These are phyloP conservation scores for Cladosporium sp. DNA, from an alignment of 2,329 filamentous ascomycete genomes.

Conservation along the genomic window DNA sequence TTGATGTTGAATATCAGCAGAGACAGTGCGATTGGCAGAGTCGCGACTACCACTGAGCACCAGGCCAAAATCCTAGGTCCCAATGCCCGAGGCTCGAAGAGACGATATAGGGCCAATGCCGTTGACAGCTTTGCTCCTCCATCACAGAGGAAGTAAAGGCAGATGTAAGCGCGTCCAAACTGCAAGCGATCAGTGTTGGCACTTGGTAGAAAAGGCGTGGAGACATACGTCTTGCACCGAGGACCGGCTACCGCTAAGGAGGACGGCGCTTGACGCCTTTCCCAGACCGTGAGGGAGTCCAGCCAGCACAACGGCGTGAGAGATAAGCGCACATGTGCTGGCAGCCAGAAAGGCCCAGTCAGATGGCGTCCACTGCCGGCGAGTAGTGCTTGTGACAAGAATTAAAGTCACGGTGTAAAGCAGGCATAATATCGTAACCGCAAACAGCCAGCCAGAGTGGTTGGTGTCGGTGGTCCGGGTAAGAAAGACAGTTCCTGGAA, in stretches of 20 bases:
- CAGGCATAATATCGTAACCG: not conserved
- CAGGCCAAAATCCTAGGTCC: not conserved
- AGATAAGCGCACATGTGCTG: not conserved
- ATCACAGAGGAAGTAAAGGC: not conserved
- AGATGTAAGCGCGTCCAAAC: not conserved
- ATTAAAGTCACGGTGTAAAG: not conserved
- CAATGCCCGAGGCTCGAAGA: not conserved
- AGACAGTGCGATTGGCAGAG: not conserved
- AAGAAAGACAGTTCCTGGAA: not conserved
- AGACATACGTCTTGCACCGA: not conserved
- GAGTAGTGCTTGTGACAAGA: not conserved
- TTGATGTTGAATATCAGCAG: constrained; percentile 2
- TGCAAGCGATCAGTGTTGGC: not conserved
- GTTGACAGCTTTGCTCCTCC: not conserved
- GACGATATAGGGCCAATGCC: not conserved
- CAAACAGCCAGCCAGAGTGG: not conserved
- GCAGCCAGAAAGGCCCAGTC: not conserved
- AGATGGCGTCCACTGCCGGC: not conserved
- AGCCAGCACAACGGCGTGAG: not conserved
- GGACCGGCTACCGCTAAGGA: not conserved
- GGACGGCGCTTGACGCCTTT: not conserved
- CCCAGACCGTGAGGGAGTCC: not conserved
- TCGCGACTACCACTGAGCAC: not conserved
- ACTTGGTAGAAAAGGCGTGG: not conserved
- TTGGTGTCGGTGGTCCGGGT: not conserved